Evolutionary conservation across 495 filamentous ascomycete genomes (phyloP).

Genomic region (Clavariopsis aquatica): DNA sequence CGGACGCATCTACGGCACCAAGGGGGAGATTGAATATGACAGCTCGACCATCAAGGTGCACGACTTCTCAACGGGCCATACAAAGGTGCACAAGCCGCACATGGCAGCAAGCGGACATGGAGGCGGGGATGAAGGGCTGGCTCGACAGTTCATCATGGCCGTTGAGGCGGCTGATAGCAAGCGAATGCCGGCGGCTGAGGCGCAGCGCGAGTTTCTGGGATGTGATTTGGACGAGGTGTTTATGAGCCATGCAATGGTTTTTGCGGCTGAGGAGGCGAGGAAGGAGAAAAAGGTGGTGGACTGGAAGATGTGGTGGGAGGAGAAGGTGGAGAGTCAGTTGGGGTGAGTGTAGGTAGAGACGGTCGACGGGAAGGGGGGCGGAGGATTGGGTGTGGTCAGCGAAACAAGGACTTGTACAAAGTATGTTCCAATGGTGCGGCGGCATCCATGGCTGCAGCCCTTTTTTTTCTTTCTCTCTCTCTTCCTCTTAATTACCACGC

Average conservation of each 20-base stretch:
- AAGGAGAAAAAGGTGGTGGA: constrained; percentile 65
- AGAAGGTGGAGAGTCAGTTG: constrained; percentile 37
- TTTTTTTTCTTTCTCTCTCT: too few species aligned
- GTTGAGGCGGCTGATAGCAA: constrained; percentile 76
- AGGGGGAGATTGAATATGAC: constrained; percentile 83
- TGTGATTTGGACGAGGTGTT: constrained; percentile 83
- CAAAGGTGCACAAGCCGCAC: constrained; percentile 55
- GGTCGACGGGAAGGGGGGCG: too few species aligned
- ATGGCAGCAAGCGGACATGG: constrained; percentile 67
- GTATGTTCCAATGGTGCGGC: too few species aligned
- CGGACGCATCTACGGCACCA: constrained; percentile 78
- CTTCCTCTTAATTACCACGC: too few species aligned
- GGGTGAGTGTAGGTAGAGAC: too few species aligned
- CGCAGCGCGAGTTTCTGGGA: constrained; percentile 74
- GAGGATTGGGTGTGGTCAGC: too few species aligned
- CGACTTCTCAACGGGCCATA: constrained; percentile 61
- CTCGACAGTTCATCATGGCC: constrained; percentile 75
- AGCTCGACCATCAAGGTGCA: constrained; percentile 64
- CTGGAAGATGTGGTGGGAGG: constrained; percentile 77
- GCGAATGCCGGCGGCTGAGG: constrained; percentile 65
- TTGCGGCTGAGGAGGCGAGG: constrained; percentile 89
- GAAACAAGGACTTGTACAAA: too few species aligned
- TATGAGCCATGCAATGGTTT: constrained; percentile 88
- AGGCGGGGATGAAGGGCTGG: constrained; percentile 83
- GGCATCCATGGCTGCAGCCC: too few species aligned